phyloP scores from a whole-genome alignment of 805 yeast genomes.

The Barnettozyma wickerhamii region DNA sequence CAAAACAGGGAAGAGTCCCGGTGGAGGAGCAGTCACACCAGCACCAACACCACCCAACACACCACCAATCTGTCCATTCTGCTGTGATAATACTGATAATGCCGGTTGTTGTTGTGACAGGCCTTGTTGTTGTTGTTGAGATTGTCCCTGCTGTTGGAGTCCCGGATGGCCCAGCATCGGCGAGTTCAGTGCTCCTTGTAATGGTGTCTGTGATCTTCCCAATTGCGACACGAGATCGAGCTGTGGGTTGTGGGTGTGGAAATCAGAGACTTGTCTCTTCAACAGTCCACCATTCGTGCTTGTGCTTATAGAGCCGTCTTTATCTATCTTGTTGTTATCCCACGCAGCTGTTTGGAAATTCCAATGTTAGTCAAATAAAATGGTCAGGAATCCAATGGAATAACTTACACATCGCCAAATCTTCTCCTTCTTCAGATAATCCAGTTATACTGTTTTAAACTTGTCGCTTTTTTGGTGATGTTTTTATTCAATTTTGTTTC shows the following conservation, averaged over 20 bases:
- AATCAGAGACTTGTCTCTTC: conserved; percentile 8
- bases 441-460: too few relatives aligned
- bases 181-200: conserved; percentile 14
- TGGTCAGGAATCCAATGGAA: neutral
- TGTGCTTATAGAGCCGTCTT: conserved; percentile 3
- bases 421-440: neutral
- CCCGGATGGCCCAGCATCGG: conserved; percentile 6
- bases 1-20: conserved; percentile 6
- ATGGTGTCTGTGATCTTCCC: conserved; percentile 14
- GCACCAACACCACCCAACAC: too few relatives aligned
- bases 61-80: neutral
- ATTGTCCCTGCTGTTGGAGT: conserved; percentile 5
- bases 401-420: neutral
- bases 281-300: conserved; percentile 3
- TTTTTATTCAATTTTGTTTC: neutral
- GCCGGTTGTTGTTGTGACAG: neutral
- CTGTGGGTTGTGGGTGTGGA: conserved; percentile 5
- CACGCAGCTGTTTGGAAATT: conserved; percentile 7
- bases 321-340: conserved; percentile 15
- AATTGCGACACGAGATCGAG: conserved; percentile 9
- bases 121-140: conserved; percentile 7
- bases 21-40: conserved; percentile 6
- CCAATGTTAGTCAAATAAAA: neutral
- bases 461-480: too few relatives aligned
- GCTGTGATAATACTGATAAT: too few relatives aligned